Conservation (phyloP, 192 early-diverging fungal species). For the Podila epigama region DNA sequence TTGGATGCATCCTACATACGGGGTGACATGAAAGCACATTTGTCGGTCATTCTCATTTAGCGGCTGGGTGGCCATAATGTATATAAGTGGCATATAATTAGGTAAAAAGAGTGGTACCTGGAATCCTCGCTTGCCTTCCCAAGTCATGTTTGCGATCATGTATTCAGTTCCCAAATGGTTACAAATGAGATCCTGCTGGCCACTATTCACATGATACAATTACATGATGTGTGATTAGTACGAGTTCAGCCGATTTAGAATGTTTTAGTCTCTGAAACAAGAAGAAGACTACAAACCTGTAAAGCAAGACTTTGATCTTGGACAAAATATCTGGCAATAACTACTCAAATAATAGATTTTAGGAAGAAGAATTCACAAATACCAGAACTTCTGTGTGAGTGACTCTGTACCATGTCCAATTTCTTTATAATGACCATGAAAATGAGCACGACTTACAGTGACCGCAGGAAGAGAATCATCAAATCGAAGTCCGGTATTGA, state of each 20-base stretch:
- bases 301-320: slow-evolving; percentile 64
- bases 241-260: no score
- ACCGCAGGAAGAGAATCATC: slow-evolving; percentile 67
- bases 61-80: no score
- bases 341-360: slow-evolving; percentile 36
- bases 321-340: slow-evolving; percentile 68
- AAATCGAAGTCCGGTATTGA: slow-evolving; percentile 48
- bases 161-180: slow-evolving; percentile 75
- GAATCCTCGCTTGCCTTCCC: slow-evolving; percentile 70
- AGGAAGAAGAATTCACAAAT: neutral
- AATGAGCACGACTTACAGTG: slow-evolving; percentile 50
- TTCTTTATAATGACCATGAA: neutral
- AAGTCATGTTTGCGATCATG: slow-evolving; percentile 71
- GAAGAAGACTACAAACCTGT: slow-evolving; percentile 55
- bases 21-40: no score
- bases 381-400: neutral
- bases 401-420: neutral
- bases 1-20: slow-evolving; percentile 32
- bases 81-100: neutral
- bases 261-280: no score
- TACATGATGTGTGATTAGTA: no score
- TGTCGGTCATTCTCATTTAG: no score
- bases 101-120: slow-evolving; percentile 39
- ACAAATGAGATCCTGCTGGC: slow-evolving; percentile 83
- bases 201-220: slow-evolving; percentile 53